phyloP scores from a whole-genome alignment of 1,284 basidiomycete species.

The Grifola frondosa region DNA sequence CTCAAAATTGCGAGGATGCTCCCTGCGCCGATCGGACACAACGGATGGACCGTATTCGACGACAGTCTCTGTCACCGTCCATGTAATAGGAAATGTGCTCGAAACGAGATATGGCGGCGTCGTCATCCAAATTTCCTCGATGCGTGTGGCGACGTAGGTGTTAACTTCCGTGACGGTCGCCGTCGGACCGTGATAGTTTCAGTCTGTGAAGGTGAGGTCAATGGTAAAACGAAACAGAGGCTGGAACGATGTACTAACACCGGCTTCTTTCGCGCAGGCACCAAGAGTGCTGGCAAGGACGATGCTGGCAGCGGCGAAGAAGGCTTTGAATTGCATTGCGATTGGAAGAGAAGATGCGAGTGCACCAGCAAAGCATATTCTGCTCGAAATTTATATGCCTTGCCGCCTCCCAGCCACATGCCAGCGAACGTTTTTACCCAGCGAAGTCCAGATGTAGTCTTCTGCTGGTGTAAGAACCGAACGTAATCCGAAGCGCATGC shows the following conservation, averaged over 20 bases:
- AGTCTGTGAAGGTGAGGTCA: constrained; percentile 2
- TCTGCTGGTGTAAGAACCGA: constrained; percentile 6
- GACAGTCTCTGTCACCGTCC: constrained; percentile 13
- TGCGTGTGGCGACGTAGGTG: constrained; percentile 18
- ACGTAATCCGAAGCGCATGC: constrained; percentile 3
- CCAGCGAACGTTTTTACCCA: constrained; percentile 2
- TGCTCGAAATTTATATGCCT: constrained; percentile 13
- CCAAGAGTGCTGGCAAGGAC: constrained; percentile 11
- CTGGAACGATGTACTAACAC: constrained; percentile 2
- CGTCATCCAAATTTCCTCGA: constrained; percentile 16
- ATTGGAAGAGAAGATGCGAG: constrained; percentile 1
- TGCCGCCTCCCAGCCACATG: constrained; percentile 8
- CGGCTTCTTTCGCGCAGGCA: constrained; percentile 9
- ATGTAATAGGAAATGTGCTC: constrained; percentile 17
- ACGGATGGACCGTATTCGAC: constrained; percentile 15
- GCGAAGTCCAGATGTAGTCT: constrained; percentile 13
- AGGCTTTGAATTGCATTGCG: constrained; percentile 16
- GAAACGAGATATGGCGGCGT: constrained; percentile 15
- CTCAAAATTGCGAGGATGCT: constrained; percentile 19
- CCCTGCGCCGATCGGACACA: constrained; percentile 8
- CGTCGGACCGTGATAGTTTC: constrained; percentile 17
- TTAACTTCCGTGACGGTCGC: constrained; percentile 17
- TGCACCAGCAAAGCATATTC: constrained; percentile 10
- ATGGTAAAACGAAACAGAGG: background rate
- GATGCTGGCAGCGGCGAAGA: constrained; percentile 14